Percentiles rank a stretch among this genome's conserved stretches.
phyloP scores from a whole-genome alignment of 345 rosid genomes.

The Populus tremula region DNA sequence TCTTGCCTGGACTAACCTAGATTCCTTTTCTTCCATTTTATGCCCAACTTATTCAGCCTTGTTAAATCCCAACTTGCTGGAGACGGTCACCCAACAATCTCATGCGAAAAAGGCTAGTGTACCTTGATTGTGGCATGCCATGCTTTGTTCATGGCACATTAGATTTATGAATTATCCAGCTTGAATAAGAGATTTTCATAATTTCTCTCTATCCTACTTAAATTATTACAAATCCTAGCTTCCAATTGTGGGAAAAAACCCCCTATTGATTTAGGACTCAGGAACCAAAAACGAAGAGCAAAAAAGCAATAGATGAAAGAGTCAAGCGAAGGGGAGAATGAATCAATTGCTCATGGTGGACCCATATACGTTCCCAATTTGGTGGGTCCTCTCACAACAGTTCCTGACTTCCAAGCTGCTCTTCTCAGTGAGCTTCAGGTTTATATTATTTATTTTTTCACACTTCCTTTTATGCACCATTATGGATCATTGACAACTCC shows the following conservation, averaged over 20 bases:
- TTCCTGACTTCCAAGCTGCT: constrained; percentile 40
- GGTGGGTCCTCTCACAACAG: constrained; percentile 43
- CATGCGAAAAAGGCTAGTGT: background rate
- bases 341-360: constrained; percentile 48
- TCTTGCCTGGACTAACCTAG: background rate
- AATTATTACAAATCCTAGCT: background rate
- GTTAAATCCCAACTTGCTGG: background rate
- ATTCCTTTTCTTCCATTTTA: background rate
- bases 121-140: background rate
- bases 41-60: background rate
- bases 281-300: background rate
- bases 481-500: background rate
- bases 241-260: background rate
- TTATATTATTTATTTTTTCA: background rate
- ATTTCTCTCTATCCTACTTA: background rate
- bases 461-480: background rate
- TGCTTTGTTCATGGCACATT: background rate
- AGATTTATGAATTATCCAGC: background rate
- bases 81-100: background rate
- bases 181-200: background rate
- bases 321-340: background rate
- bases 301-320: background rate
- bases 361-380: constrained; percentile 47
- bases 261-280: background rate
- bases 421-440: constrained; percentile 44